Base-by-base conservation (phyloP, 2,329 filamentous ascomycete genomes). In the Chaetomiaceae sp. region DNA sequence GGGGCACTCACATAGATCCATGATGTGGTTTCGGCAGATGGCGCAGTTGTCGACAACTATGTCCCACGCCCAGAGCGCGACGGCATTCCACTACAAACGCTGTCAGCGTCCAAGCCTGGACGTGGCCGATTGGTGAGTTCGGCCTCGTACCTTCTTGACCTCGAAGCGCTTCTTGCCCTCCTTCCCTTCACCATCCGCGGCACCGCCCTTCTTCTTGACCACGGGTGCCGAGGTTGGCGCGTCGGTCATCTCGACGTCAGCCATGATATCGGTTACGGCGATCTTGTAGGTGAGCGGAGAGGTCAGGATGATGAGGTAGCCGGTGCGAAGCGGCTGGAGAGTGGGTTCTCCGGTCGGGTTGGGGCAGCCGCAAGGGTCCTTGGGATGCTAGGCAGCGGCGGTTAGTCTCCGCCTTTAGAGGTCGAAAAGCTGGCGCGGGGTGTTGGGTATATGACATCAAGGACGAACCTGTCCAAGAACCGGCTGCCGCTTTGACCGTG, bases 11-110 rank as follows among this genome's bases (percentile, higher is more conserved):
- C 93, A 98, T 22, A 98, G 76, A 68, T 98, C 93, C 93, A 98
- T 98, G 68, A 98, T 98, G 68, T 98, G 93, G 67, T 98, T 98
- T 65, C 93, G 81, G 75, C 93, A 98, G 65, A 98, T 98, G 60
- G 93, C 93, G 66, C 93, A 98, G 77, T 98, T 98, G 71, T 98
- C 93, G 51, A 98, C 93, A 26, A 97, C 90, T 49, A 98, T 98
- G 65, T 98, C 93, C 93, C 93, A 98, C 0, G 93, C 93, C 93
- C 93, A 98, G 2, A 98, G 77, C 33, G 93, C 90, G 42, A 98
- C 93, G 0, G 93, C 93, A 61, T 97, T 97, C 93, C 93, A 98
- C 91, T 96, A 41, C n/a, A 2, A 45, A 10, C 18, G 9, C 20
- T 17, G 38, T 58, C 52, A 57, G 50, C 32, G 29, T 12, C 15